phyloP scores from a whole-genome alignment of 192 early-diverging fungal genomes.

The Cetraspora pellucida region DNA sequence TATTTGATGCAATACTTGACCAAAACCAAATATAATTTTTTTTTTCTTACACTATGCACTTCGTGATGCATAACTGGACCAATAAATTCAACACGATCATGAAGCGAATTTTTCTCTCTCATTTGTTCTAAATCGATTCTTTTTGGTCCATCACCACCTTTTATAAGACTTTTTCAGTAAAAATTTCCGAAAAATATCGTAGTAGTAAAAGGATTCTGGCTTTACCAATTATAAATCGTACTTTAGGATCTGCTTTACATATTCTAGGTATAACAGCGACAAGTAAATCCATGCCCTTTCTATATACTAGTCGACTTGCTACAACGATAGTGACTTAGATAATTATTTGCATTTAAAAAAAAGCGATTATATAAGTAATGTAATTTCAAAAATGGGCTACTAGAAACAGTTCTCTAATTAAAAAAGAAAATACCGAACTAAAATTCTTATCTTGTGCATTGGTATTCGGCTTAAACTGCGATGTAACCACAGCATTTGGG shows the following conservation, averaged over 20 bases:
- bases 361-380: conserved; percentile 1
- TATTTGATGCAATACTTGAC: not conserved
- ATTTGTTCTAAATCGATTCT: conserved; percentile 96
- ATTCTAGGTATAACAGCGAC: conserved; percentile 90
- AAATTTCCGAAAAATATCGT: not conserved
- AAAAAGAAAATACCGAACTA: conserved; percentile 53
- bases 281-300: conserved; percentile 93
- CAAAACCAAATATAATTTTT: not conserved
- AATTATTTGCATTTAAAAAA: not conserved
- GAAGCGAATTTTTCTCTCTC: conserved; percentile 89
- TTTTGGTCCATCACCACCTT: conserved; percentile 93
- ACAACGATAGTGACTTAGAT: conserved; percentile 88
- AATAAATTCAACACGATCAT: conserved; percentile 89
- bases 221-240: conserved; percentile 90
- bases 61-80: conserved; percentile 82
- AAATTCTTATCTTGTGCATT: conserved; percentile 70
- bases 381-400: not conserved
- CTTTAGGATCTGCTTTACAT: conserved; percentile 75
- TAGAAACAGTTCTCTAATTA: not conserved
- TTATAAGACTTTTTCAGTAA: not conserved
- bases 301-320: conserved; percentile 88
- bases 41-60: conserved; percentile 70
- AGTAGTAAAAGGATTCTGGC: not conserved
- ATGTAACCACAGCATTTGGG: conserved; percentile 96
- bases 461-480: conserved; percentile 85